Conservation (phyloP, 495 filamentous ascomycete species). For the Neurospora africana region DNA sequence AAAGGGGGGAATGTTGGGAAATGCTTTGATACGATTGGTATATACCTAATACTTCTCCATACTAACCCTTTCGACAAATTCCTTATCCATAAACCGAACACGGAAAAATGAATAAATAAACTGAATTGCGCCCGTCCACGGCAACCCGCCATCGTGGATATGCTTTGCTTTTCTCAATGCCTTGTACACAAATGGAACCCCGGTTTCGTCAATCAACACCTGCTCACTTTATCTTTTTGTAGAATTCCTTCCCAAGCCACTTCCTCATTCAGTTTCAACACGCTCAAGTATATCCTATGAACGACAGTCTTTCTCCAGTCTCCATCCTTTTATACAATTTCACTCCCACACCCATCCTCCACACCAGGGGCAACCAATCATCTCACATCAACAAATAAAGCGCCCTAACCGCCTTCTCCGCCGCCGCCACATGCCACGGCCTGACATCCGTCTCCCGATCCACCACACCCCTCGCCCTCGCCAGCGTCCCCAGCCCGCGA, state of each 20-base stretch:
- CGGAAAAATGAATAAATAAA: not conserved
- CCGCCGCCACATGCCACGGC: constrained; percentile 83
- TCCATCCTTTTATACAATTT: not conserved
- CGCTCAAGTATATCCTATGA: not conserved
- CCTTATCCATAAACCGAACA: not conserved
- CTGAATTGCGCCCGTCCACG: not conserved
- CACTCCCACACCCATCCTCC: not conserved
- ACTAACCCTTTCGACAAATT: not conserved
- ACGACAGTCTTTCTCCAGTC: not conserved
- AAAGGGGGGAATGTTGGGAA: not conserved
- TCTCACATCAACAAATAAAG: constrained; percentile 46
- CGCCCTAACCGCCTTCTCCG: constrained; percentile 51
- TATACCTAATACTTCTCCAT: not conserved
- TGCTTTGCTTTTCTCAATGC: not conserved
- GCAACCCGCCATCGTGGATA: not conserved
- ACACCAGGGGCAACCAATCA: not conserved
- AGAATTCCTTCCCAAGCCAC: not conserved
- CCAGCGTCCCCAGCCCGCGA: constrained; percentile 62
- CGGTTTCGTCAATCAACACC: not conserved
- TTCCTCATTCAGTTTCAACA: no score
- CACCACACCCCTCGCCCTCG: constrained; percentile 55
- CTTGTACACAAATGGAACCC: not conserved
- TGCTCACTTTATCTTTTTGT: not conserved
- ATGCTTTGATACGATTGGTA: not conserved
- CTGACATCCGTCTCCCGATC: constrained; percentile 51